A percentile compares a stretch with the other conserved stretches of the same genome.
Evolutionary conservation across 176 grass and related monocot genomes (phyloP).

Genomic region (Ampelocalamus luodianensis): DNA sequence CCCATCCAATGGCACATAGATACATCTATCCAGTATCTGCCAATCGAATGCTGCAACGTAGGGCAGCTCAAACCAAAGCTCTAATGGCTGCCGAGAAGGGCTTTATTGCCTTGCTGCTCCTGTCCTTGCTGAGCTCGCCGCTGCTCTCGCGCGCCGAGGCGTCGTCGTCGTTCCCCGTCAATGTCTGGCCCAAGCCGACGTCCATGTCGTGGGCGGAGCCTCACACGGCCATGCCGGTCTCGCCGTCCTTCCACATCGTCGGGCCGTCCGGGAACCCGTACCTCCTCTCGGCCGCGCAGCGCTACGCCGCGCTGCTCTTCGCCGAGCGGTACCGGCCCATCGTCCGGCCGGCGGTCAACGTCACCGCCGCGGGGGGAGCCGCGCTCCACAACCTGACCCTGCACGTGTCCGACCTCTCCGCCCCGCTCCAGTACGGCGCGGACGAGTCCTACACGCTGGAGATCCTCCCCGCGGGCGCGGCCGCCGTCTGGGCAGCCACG

Average conservation of each 20-base stretch:
- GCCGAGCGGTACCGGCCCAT: constrained; percentile 61
- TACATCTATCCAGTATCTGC: not conserved
- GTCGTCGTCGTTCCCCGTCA: constrained; percentile 53
- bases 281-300: constrained; percentile 58
- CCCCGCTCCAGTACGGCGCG: constrained; percentile 65
- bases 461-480: constrained; percentile 35
- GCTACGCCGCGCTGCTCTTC: constrained; percentile 73
- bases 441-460: constrained; percentile 81
- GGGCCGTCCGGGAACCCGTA: constrained; percentile 41
- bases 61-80: constrained; percentile 8
- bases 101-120: not conserved
- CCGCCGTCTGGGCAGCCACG: constrained; percentile 56
- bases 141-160: not conserved
- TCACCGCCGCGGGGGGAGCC: constrained; percentile 9
- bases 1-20: not conserved
- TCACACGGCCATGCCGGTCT: constrained; percentile 54
- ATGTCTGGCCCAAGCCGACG: constrained; percentile 85
- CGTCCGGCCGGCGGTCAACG: constrained; percentile 55
- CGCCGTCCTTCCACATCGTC: constrained; percentile 69
- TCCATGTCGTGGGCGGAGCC: constrained; percentile 73
- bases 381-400: constrained; percentile 44
- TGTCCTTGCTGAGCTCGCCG: constrained; percentile 34
- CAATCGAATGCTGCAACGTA: constrained; percentile 7
- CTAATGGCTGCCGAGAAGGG: constrained; percentile 23
- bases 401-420: constrained; percentile 54